Evolutionary conservation across 2,329 filamentous ascomycete species (phyloP).

Genomic region (Chaetomiaceae sp.): DNA sequence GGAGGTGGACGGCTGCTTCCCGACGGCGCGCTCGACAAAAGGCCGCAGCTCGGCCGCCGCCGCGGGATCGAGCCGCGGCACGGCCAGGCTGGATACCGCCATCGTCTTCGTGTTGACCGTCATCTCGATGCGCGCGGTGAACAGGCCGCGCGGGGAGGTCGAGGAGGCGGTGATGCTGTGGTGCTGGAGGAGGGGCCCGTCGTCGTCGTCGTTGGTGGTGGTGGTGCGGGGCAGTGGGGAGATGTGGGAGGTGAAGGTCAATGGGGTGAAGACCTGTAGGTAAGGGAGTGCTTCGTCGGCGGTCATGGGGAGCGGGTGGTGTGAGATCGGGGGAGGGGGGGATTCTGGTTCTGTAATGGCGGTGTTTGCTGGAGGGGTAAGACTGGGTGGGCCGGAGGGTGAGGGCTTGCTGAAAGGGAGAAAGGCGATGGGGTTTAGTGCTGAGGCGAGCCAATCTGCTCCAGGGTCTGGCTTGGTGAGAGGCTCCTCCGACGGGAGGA

Average conservation of each 20-base stretch:
- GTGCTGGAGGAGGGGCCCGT: constrained; percentile 39
- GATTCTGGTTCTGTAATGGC: constrained; percentile 30
- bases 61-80: constrained; percentile 51
- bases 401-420: constrained; percentile 43
- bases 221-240: constrained; percentile 37
- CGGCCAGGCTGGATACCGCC: constrained; percentile 45
- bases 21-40: constrained; percentile 41
- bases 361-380: constrained; percentile 24
- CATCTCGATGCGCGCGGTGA: constrained; percentile 52
- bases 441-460: constrained; percentile 40
- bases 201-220: constrained; percentile 19
- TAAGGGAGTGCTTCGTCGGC: constrained; percentile 62
- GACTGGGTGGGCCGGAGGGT: constrained; percentile 19
- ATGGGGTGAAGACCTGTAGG: constrained; percentile 63
- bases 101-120: constrained; percentile 49
- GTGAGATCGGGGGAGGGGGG: constrained; percentile 44
- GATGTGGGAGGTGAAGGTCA: constrained; percentile 54
- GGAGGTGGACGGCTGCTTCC: too few relatives aligned
- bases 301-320: constrained; percentile 57
- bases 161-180: constrained; percentile 51
- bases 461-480: constrained; percentile 27
- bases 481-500: constrained; percentile 31
- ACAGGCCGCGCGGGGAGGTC: constrained; percentile 44
- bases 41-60: constrained; percentile 53
- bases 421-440: constrained; percentile 45